Evolutionary conservation across 2,329 filamentous ascomycete species (phyloP), one percentile per base, ranked within the genome.

Genomic region (Juglanconis sp.): DNA sequence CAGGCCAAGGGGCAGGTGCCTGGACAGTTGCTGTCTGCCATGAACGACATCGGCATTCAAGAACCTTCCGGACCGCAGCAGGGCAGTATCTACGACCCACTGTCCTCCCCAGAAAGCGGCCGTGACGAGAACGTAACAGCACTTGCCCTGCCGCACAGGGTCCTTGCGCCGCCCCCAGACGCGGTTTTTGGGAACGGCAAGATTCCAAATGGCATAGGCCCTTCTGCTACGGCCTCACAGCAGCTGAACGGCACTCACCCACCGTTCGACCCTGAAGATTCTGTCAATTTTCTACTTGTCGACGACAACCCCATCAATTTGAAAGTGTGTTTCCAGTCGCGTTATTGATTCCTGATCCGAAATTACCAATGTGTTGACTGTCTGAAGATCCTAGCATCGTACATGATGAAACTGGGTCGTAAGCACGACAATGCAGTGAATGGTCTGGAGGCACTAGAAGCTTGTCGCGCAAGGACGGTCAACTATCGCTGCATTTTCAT

Each of bases 401-500:
- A 73, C 31, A 71, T 76, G 46, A 66, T 68, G 2, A 76, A 72
- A 56, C 67, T 74, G 4, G 72, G 75, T 2, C 75, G 69, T n/a
- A 69, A 71, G 4, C 71, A 74, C 15, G 70, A 73, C n/a, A 75
- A 74, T 13, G 81, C 80, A 1, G 68, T 68, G 30, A 75, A 83
- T 63, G 81, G 81, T 6, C 71, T 77, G 1, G 75, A 81, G 66
- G 81, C 81, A 2, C 74, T 83, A 0, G 69, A 79, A 6, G 69
- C 69, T 35, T 79, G 78, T 59, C 72, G 76, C 50, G 64, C 65
- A 7, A 63, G 68, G 3, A 61, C 65, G 2, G 68, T 71, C 7
- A 65, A 70, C 0, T 77, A 76, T 53, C 74, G 76, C 44, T 74
- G 81, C 47, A 74, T 83, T 3, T 74, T 82, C 30, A 83, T 83